Conservation (phyloP, 2,329 filamentous ascomycete genomes). For the Aspergillus persii region DNA sequence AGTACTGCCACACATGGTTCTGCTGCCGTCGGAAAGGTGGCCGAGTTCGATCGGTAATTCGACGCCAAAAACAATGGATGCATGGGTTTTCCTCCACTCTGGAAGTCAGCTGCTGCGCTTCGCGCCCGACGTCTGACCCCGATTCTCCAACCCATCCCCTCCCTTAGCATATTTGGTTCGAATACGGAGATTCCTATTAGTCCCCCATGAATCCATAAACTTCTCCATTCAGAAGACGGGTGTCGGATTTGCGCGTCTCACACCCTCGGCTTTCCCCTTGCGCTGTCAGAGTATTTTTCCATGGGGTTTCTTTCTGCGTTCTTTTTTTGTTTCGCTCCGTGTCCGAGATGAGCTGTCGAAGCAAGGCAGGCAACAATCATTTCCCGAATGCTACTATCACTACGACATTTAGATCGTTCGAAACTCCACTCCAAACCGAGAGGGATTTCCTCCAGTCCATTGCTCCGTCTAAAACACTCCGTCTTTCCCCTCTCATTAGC, state of each 20-base stretch:
- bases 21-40: neutral
- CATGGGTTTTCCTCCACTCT: neutral
- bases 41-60: neutral
- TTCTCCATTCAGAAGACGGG: no score
- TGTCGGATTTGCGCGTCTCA: neutral
- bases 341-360: neutral
- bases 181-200: neutral
- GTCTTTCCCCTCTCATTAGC: neutral
- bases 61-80: neutral
- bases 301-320: neutral
- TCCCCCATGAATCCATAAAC: neutral
- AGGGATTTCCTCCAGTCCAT: neutral
- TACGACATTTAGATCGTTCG: neutral
- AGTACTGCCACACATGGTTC: neutral
- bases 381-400: conserved; percentile 1
- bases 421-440: neutral
- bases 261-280: neutral
- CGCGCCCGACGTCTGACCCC: neutral
- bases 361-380: neutral
- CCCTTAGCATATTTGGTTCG: neutral
- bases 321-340: neutral
- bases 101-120: neutral
- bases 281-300: neutral
- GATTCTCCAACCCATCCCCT: neutral
- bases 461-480: neutral